Percentiles rank a stretch among this genome's conserved stretches.
These are phyloP conservation scores for Brassica rapa DNA, from an alignment of 345 rosid species.

Conservation along the genomic window DNA sequence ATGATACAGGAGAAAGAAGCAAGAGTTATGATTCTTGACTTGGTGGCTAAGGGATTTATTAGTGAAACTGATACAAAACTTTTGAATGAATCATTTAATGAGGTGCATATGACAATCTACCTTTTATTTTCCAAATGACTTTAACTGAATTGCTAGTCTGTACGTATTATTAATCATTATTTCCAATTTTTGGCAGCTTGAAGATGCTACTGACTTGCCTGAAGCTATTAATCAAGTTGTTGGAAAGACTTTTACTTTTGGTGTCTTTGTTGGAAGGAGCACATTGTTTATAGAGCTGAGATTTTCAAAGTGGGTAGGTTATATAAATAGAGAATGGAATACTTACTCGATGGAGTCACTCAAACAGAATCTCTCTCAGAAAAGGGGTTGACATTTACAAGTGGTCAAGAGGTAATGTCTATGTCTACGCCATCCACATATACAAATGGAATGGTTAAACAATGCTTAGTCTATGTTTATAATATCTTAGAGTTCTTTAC, in stretches of 20 bases:
- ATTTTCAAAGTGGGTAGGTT: not conserved
- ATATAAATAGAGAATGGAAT: not conserved
- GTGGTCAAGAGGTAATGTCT: not conserved
- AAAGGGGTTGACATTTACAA: not conserved
- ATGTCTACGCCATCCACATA: not conserved
- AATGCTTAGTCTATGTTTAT: not conserved
- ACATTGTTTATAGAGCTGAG: not conserved
- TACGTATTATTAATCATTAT: not conserved
- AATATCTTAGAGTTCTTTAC: not conserved
- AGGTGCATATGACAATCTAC: not conserved
- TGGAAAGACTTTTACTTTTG: not conserved
- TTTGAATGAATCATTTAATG: not conserved
- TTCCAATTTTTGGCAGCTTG: not conserved
- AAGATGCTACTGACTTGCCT: not conserved
- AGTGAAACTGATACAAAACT: not conserved
- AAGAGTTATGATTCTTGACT: not conserved
- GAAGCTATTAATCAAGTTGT: not conserved
- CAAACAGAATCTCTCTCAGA: not conserved
- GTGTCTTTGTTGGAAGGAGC: not conserved
- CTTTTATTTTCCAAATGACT: not conserved
- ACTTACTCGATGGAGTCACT: not conserved
- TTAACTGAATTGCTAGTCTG: not conserved
- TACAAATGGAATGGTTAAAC: not conserved
- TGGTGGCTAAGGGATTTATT: not conserved
- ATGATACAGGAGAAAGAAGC: not conserved